Evolutionary conservation across 768 basidiomycete genomes (phyloP), one percentile per base, ranked within the genome.

Genomic region (Psilocybe sp.): DNA sequence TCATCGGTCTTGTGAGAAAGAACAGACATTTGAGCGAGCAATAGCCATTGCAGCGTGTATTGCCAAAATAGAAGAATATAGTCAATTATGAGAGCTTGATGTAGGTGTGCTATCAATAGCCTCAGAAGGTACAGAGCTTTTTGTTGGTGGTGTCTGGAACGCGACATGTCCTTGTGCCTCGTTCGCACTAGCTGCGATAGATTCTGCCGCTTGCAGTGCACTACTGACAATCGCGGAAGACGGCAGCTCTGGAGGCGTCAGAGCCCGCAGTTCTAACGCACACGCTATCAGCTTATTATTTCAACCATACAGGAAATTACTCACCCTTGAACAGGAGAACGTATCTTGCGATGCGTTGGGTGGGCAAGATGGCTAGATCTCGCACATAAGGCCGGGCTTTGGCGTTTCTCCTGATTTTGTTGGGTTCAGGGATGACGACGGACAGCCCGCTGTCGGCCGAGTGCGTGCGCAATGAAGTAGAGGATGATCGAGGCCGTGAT

Each of bases 331-430:
- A 85, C 38, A 84, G 66, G 35, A 85, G 59, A 2, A 79, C 80
- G 61, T 85, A 85, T 52, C 84, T 71, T 65, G 78, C 78, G n/a
- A 84, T 73, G 15, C 85, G 70, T 59, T 87, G 83, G 12, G 77
- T 75, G 14, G 84, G 84, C 55, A 80, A 68, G 46, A 87, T 84
- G 2, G 82, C 82, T 23, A 87, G 60, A 49, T 86, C 85, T 45
- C 82, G 69, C 18, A 83, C 70, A 28, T 59, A 54, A 41, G 51
- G 65, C 51, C 58, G 61, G 33, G 49, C 39, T 38, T 57, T 63
- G 34, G 44, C 51, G 43, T 57, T 58, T 47, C 59, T 57, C 40
- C 60, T 50, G 36, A 60, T 59, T 52, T 61, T 62, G 44, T 64
- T 60, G 15, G 56, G 55, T 28, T 63, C 61, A 10, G 55, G 51